phyloP scores from a whole-genome alignment of 1,284 basidiomycete genomes.

The Heliocybe sulcata region DNA sequence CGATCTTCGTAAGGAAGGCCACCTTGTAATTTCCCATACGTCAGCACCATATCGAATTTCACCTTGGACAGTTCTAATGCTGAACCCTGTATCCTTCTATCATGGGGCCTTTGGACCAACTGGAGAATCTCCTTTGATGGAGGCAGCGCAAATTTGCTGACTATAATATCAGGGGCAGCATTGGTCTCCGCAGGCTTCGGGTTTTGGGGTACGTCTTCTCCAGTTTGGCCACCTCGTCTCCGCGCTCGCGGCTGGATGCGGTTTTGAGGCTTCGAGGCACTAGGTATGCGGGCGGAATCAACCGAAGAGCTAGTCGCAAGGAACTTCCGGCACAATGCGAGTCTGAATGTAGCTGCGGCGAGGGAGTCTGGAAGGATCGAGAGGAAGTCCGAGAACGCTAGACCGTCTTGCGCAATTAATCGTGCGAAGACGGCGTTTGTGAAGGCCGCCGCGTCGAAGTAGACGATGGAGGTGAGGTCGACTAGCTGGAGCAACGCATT shows the following conservation, averaged over 20 bases:
- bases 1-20: conserved; percentile 20
- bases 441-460: conserved; percentile 43
- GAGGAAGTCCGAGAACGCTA: conserved; percentile 35
- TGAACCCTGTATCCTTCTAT: conserved; percentile 4
- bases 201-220: conserved; percentile 2
- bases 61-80: conserved; percentile 18
- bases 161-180: neutral
- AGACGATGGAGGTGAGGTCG: conserved; percentile 39
- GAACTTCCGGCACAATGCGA: conserved; percentile 39
- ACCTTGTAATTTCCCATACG: conserved; percentile 38
- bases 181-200: neutral
- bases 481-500: conserved; percentile 34
- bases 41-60: conserved; percentile 40
- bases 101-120: conserved; percentile 11
- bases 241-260: conserved; percentile 12
- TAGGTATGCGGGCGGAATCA: conserved; percentile 2
- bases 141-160: neutral
- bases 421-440: conserved; percentile 38
- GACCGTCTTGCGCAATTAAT: conserved; percentile 30
- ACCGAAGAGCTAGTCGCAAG: conserved; percentile 23
- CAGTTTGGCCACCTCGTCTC: conserved; percentile 5
- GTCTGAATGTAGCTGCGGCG: conserved; percentile 33
- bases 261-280: conserved; percentile 25
- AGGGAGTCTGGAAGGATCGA: conserved; percentile 21
- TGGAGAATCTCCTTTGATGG: neutral